These are phyloP conservation scores for Cladosporium sp. DNA, from an alignment of 2,329 filamentous ascomycete species.

Conservation along the genomic window DNA sequence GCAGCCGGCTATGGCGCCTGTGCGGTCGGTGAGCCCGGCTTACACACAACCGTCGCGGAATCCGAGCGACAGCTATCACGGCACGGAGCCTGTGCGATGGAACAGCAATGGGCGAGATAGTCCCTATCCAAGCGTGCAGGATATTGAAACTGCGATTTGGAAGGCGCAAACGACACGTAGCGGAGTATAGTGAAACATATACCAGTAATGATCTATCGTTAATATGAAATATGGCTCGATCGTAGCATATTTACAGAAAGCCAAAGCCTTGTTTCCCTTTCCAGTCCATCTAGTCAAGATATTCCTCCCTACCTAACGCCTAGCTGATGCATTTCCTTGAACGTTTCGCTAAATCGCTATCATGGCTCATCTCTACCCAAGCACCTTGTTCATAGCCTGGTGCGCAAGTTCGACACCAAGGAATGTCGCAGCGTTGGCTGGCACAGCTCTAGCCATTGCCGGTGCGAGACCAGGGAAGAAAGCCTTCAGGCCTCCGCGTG, in stretches of 20 bases:
- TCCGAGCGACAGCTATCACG: background rate
- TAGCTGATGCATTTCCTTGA: background rate
- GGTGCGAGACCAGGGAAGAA: slow-evolving; percentile 98
- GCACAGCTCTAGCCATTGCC: slow-evolving; percentile 87
- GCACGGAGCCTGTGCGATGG: background rate
- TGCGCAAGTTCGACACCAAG: slow-evolving; percentile 82
- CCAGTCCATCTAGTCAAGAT: background rate
- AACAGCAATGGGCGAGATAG: background rate
- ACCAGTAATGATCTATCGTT: slow-evolving; percentile 1
- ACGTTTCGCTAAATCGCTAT: background rate
- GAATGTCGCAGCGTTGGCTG: slow-evolving; percentile 95
- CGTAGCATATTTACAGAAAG: background rate
- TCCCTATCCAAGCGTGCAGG: background rate
- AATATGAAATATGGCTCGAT: background rate
- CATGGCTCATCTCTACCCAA: slow-evolving; percentile 45
- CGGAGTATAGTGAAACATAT: background rate
- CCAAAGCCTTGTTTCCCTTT: background rate
- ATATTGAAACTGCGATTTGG: background rate
- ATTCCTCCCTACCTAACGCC: background rate
- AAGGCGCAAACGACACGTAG: slow-evolving; percentile 10
- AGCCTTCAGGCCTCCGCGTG: slow-evolving; percentile 77
- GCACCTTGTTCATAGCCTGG: slow-evolving; percentile 76
- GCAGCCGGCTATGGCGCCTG: background rate
- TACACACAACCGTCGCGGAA: background rate
- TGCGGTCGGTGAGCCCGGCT: background rate